Percentiles rank a stretch among this genome's conserved stretches.
Conservation (phyloP, 2,329 filamentous ascomycete genomes). For the Xylariales sp. region DNA sequence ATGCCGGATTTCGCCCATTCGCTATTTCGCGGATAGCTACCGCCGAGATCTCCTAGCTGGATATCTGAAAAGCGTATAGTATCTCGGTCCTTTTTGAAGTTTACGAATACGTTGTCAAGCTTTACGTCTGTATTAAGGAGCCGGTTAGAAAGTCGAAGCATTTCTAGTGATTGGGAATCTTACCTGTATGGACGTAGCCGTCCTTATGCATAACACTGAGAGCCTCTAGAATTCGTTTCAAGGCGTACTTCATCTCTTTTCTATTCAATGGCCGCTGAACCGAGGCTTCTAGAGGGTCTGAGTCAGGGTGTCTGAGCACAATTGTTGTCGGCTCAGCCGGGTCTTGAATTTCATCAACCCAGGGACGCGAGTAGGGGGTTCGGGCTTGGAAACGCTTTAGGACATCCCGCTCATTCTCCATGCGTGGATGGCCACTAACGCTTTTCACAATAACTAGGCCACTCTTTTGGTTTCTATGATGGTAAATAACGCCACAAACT, state of each 20-base stretch:
- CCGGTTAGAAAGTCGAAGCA: neutral
- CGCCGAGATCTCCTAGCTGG: constrained; percentile 8
- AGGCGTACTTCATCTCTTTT: neutral
- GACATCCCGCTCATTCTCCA: constrained; percentile 12
- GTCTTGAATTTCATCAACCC: constrained; percentile 15
- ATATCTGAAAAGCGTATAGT: constrained; percentile 6
- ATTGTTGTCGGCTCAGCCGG: constrained; percentile 6
- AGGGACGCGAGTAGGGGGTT: constrained; percentile 2
- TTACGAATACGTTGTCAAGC: neutral
- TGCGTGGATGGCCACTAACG: neutral
- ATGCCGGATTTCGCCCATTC: neutral
- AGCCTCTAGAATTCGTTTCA: neutral
- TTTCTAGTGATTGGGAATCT: neutral
- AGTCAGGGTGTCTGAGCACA: neutral
- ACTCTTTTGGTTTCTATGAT: neutral
- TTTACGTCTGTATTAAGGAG: neutral
- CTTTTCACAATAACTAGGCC: constrained; percentile 6
- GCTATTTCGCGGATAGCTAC: neutral
- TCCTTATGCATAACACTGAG: constrained; percentile 5
- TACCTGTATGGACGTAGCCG: constrained; percentile 1
- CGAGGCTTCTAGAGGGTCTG: neutral
- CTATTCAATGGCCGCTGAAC: neutral
- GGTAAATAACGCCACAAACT: neutral
- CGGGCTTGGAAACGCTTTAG: constrained; percentile 7
- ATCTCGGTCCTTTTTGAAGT: neutral